Conservation (phyloP, 176 grass and related monocot species). For the sorghum (Sorghum bicolor) region DNA sequence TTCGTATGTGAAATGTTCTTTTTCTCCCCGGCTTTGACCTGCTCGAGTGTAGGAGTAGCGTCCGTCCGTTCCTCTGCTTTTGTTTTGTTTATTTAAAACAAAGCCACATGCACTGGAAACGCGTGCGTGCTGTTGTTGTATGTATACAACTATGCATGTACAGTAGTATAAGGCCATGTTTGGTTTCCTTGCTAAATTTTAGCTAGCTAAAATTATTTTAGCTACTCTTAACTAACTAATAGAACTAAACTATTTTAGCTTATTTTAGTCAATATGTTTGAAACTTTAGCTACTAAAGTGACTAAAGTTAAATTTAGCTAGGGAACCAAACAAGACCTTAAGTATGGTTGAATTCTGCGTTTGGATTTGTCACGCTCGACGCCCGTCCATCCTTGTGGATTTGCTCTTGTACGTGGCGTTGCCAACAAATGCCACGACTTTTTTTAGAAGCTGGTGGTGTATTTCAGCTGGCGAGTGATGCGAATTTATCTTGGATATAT, state of each 20-base stretch:
- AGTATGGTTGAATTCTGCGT: background rate
- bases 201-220: no score
- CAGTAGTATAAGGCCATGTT: no score
- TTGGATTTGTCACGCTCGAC: background rate
- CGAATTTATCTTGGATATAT: no score
- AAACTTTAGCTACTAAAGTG: no score
- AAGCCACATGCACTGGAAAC: background rate
- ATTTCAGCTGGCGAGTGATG: background rate
- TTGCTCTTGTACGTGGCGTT: background rate
- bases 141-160: background rate
- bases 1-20: background rate
- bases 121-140: background rate
- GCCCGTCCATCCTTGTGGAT: background rate
- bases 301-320: no score
- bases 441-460: background rate
- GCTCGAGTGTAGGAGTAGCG: background rate
- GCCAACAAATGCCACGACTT: background rate
- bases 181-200: no score
- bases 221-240: no score
- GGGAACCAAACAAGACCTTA: no score
- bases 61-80: background rate
- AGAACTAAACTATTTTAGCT: no score
- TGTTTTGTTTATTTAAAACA: background rate
- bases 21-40: background rate
- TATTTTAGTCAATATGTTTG: no score